Conservation (phyloP, 257 asterid genomes). For the Solanum raphanifolium region DNA sequence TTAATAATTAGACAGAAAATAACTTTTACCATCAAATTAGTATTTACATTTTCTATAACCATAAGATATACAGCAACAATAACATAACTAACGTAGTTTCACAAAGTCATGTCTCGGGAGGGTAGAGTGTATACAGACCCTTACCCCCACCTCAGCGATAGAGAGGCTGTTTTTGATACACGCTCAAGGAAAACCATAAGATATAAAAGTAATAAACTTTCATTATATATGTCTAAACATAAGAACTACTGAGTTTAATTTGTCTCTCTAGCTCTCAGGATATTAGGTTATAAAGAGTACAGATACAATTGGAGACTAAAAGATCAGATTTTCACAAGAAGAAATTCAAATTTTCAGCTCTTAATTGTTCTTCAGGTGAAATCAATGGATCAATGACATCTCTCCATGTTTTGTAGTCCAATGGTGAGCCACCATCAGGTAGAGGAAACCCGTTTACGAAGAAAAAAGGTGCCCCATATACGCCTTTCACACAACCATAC, state of each 20-base stretch:
- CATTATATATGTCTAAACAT: neutral
- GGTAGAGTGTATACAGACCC: neutral
- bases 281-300: neutral
- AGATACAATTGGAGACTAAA: neutral
- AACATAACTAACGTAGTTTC: neutral
- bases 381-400: conserved; percentile 43
- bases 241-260: neutral
- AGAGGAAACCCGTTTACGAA: conserved; percentile 81
- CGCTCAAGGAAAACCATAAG: neutral
- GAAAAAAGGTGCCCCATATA: conserved; percentile 81
- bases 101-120: neutral
- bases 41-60: neutral
- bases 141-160: neutral
- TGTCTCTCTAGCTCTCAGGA: neutral
- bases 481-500: conserved; percentile 83
- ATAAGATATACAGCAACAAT: neutral
- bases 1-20: neutral
- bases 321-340: neutral
- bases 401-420: conserved; percentile 45
- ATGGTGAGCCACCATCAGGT: conserved; percentile 63
- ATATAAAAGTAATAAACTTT: neutral
- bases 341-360: neutral
- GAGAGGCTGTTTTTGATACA: neutral
- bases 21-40: neutral
- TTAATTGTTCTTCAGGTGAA: neutral